A percentile compares a stretch with the other conserved stretches of the same genome.
Evolutionary conservation across 768 basidiomycete genomes (phyloP).

Genomic region (Thelephora aurantiotincta): DNA sequence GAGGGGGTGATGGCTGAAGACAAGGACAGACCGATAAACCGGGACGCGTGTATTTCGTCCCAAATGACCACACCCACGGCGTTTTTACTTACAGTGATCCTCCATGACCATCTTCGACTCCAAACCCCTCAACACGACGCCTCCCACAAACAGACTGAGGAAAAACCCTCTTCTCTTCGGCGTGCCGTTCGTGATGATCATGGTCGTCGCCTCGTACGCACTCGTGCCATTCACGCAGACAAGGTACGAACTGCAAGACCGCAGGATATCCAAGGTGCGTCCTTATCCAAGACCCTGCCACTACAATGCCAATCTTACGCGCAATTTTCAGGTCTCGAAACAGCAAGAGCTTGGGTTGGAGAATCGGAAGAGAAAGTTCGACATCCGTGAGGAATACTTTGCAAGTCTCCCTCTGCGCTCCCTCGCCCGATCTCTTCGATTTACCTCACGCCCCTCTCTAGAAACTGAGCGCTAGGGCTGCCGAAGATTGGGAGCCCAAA

Average conservation of each 20-base stretch:
- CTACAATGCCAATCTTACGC: not conserved
- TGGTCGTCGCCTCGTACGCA: slow-evolving; percentile 80
- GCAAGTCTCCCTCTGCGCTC: slow-evolving; percentile 35
- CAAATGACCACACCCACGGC: no score
- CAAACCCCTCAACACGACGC: slow-evolving; percentile 27
- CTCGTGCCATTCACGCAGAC: slow-evolving; percentile 78
- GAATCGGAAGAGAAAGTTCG: slow-evolving; percentile 63
- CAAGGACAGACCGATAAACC: not conserved
- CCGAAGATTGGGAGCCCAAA: slow-evolving; percentile 78
- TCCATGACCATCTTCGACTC: slow-evolving; percentile 38
- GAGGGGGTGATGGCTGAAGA: not conserved
- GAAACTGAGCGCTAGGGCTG: slow-evolving; percentile 49
- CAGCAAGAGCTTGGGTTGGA: slow-evolving; percentile 69
- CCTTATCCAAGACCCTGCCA: not conserved
- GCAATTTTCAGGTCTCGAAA: slow-evolving; percentile 40
- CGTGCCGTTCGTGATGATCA: slow-evolving; percentile 70
- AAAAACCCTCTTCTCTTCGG: slow-evolving; percentile 69
- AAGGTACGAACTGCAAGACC: slow-evolving; percentile 77
- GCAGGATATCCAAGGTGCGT: slow-evolving; percentile 56
- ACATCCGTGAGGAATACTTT: slow-evolving; percentile 92
- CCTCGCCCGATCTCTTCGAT: not conserved
- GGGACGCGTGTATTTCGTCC: no score
- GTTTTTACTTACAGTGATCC: no score
- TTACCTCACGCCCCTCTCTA: slow-evolving; percentile 13
- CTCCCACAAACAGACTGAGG: slow-evolving; percentile 29